Conservation (phyloP, 805 yeast species). For the Myxozyma sirexii region DNA sequence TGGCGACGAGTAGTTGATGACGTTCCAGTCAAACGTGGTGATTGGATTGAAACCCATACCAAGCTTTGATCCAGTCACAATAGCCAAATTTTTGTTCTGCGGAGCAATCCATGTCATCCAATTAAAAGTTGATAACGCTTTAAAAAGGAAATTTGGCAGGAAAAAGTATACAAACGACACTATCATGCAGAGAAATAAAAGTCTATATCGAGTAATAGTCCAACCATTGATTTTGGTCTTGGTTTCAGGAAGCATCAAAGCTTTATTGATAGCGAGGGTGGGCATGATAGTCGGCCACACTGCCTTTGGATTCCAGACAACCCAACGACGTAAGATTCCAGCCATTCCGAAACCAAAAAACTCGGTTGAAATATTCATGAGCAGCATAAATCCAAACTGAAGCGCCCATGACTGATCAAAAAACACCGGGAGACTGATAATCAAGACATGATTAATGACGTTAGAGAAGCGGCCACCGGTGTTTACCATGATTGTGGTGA, state of each 20-base stretch:
- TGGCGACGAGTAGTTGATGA: conserved; percentile 40
- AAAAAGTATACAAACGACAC: conserved; percentile 55
- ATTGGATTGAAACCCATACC: conserved; percentile 70
- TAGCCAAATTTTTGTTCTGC: conserved; percentile 59
- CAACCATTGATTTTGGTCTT: conserved; percentile 59
- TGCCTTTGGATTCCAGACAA: conserved; percentile 59
- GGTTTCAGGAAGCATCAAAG: conserved; percentile 48
- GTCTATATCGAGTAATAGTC: conserved; percentile 56
- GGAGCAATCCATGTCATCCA: conserved; percentile 71
- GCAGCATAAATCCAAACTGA: conserved; percentile 54
- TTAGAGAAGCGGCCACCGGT: conserved; percentile 23
- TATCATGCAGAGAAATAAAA: conserved; percentile 50
- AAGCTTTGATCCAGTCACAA: conserved; percentile 62
- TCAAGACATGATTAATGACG: conserved; percentile 47
- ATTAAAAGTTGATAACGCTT: conserved; percentile 59
- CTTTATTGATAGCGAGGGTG: conserved; percentile 52
- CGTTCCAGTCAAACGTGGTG: conserved; percentile 69
- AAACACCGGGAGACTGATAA: conserved; percentile 38
- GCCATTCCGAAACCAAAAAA: conserved; percentile 70
- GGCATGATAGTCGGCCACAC: conserved; percentile 60
- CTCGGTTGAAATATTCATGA: conserved; percentile 58
- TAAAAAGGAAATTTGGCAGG: conserved; percentile 63
- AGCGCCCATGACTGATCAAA: conserved; percentile 44
- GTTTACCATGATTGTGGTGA: conserved; percentile 49
- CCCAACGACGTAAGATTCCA: conserved; percentile 61